Evolutionary conservation across 2,329 filamentous ascomycete genomes (phyloP), one percentile per base, ranked within the genome.

Genomic region (Pezicula radicicola): DNA sequence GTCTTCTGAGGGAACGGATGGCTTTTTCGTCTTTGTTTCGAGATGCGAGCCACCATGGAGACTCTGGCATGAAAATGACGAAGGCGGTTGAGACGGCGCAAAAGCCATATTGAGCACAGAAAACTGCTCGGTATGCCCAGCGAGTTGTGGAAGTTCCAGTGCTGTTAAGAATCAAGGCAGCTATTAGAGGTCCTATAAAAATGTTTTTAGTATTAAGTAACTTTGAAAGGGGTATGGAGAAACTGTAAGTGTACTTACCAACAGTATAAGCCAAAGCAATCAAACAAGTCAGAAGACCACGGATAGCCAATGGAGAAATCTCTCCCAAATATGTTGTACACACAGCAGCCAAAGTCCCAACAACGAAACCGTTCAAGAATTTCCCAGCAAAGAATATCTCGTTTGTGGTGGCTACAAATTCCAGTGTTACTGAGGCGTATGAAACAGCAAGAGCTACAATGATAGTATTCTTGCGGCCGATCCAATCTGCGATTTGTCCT

Each of bases 301-400:
- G 61, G 5, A 63, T 52, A 5, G 55, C 61, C 6, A 67, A 49
- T 3, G 66, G 66, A 0, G 60, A 57, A 21, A 68, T 40, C 21
- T 48, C 77, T 9, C 74, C 71, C 4, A 71, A 72, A 56, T 75
- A 76, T 18, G 74, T 72, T 53, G 74, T 75, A 5, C 70, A 72
- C 47, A 75, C 75, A 2, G 72, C 75, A 4, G 75, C 72, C 15
- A 76, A 58, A 42, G 75, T 73, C 18, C 67, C 73, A 52, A 75
- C 75, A 2, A 72, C 68, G 25, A 73, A 58, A 2, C 72, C 68
- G 3, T 75, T 65, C 3, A 75, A 52, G 27, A 78, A 60, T 1
- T 75, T 70, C 3, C 76, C 76, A 2, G 75, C 59, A 52, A 78
- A 78, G 0, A 76, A 56, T 0, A 69, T 70, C 2, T 62, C 68